Evolutionary conservation across 495 filamentous ascomycete species (phyloP).

Genomic region (Neurospora sp.): DNA sequence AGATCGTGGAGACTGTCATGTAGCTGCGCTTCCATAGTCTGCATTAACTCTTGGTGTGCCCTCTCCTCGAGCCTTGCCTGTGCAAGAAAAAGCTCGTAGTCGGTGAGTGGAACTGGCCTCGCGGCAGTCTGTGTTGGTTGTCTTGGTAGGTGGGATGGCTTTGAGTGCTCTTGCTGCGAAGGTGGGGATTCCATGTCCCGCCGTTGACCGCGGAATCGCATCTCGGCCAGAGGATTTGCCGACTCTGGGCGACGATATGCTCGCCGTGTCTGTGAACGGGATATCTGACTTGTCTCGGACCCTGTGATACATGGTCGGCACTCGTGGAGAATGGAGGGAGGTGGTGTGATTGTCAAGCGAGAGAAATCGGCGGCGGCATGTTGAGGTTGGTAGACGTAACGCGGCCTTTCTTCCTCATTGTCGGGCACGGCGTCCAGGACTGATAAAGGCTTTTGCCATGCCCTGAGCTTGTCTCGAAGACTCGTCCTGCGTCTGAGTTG

Average conservation of each 20-base stretch:
- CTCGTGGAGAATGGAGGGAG: not conserved
- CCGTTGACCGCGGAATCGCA: not conserved
- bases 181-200: not conserved
- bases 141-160: not conserved
- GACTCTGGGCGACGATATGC: not conserved
- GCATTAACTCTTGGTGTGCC: conserved; percentile 4
- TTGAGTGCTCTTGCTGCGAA: not conserved
- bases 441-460: conserved; percentile 9
- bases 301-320: not conserved
- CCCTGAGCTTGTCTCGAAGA: conserved; percentile 15
- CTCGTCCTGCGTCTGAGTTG: conserved; percentile 16
- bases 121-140: not conserved
- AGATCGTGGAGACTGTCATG: not conserved
- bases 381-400: conserved; percentile 17
- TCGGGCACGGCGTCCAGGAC: not conserved
- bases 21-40: not conserved
- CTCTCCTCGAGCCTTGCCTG: conserved; percentile 19
- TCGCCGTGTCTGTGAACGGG: not conserved
- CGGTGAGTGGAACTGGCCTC: not conserved
- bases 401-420: conserved; percentile 7
- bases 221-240: not conserved
- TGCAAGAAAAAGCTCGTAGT: conserved; percentile 22
- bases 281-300: not conserved
- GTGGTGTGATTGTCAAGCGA: conserved; percentile 7
- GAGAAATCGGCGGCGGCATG: conserved; percentile 23